These are phyloP conservation scores for Mycena sp. DNA, from an alignment of 1,284 basidiomycete species.

Conservation along the genomic window DNA sequence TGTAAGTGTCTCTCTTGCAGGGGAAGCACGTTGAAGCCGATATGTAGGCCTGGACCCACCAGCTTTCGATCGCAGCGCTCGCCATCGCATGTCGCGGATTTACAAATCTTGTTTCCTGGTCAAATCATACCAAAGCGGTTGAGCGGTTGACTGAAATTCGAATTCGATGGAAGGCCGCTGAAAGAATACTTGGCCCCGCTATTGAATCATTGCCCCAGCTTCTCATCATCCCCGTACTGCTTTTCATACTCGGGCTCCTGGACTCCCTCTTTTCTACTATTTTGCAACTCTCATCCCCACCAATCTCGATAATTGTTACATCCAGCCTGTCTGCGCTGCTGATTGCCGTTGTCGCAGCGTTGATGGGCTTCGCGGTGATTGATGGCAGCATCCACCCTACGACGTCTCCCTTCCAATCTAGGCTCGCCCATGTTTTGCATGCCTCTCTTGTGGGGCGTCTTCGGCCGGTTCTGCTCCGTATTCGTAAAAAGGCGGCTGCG, in stretches of 20 bases:
- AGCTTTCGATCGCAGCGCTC: slow-evolving; percentile 18
- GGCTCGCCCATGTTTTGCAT: slow-evolving; percentile 1
- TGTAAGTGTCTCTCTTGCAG: not conserved
- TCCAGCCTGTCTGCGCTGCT: slow-evolving; percentile 11
- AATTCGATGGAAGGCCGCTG: slow-evolving; percentile 12
- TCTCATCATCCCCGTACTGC: slow-evolving; percentile 13
- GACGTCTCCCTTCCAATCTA: slow-evolving; percentile 17
- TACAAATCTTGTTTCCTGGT: slow-evolving; percentile 11
- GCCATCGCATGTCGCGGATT: slow-evolving; percentile 20
- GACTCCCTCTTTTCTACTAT: slow-evolving; percentile 22
- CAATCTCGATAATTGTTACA: slow-evolving; percentile 5
- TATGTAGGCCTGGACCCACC: not conserved
- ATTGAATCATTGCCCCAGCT: slow-evolving; percentile 15
- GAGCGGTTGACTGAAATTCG: slow-evolving; percentile 16
- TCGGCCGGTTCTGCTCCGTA: not conserved
- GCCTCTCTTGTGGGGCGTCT: not conserved
- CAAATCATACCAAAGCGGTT: not conserved
- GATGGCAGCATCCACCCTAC: slow-evolving; percentile 17
- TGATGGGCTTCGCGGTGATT: slow-evolving; percentile 10
- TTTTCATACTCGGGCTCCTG: slow-evolving; percentile 18
- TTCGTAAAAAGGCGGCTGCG: not conserved
- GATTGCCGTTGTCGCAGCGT: slow-evolving; percentile 5
- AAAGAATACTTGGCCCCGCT: slow-evolving; percentile 1
- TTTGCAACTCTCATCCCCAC: slow-evolving; percentile 12
- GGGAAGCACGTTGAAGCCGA: not conserved